Evolutionary conservation across 2,329 filamentous ascomycete genomes (phyloP), one percentile per base, ranked within the genome.

Genomic region (Aureobasidium subglaciale): DNA sequence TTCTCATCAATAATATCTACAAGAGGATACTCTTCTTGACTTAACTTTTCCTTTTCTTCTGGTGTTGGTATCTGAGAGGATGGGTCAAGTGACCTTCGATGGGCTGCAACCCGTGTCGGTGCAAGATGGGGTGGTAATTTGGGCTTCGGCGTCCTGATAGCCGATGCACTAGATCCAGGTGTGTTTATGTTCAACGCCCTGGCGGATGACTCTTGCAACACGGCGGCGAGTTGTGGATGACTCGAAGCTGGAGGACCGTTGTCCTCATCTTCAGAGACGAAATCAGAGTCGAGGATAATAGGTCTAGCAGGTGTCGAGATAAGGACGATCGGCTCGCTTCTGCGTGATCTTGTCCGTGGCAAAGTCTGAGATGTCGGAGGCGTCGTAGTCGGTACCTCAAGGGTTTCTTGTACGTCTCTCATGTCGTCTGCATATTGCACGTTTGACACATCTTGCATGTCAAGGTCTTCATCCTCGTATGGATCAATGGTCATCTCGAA

Each of bases 61-160:
- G 24, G 9, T 0, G 48, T 52, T 1, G 48, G 24, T 2, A 52
- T 5, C 10, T 22, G 30, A 11, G 48, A 52, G 15, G 34, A 52
- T 1, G 48, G 48, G 9, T 52, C 25, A 2, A 52, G 24, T 30
- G 48, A 40, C 40, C 11, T 40, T 9, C 48, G 34, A 22, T 40
- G 48, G 2, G 48, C 48, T 20, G 48, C 48, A 22, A 13, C 30
- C 24, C 48, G 48, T 2, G 37, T 2, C 5, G 32, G 35, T 5
- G 48, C 48, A n/a, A 52, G 35, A 24, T 52, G 48, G 11, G 48
- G 48, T 2, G 48, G 48, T 3, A 52, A 35, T 8, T 40, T 52
- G 25, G 25, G 20, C 3, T n/a, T 50, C 3, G 46, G n/a, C 7
- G 48, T 30, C 5, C 8, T 40, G 16, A 4, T 32, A 1, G 35